A percentile compares a stretch with the other conserved stretches of the same genome.
Evolutionary conservation across 352 stramenopile species (phyloP).

Genomic region (Phytophthora ohioensis): DNA sequence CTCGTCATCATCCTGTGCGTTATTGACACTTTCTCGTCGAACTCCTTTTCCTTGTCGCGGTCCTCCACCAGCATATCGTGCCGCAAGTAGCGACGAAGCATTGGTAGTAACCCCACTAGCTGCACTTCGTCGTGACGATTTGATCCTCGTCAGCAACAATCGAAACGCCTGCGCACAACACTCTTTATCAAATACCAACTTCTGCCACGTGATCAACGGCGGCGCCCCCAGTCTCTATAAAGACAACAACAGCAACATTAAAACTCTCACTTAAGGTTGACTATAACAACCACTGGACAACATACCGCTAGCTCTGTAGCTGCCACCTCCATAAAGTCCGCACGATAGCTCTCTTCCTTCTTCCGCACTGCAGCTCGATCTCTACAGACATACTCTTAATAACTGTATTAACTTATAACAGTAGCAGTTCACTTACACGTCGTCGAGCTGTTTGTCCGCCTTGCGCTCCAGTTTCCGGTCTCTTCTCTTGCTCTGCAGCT

Average conservation of each 20-base stretch:
- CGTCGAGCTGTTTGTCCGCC: slow-evolving; percentile 55
- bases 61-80: slow-evolving; percentile 21
- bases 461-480: slow-evolving; percentile 60
- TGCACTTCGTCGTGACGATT: slow-evolving; percentile 48
- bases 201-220: slow-evolving; percentile 68
- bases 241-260: background rate
- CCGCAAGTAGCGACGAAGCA: slow-evolving; percentile 30
- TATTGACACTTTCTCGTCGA: slow-evolving; percentile 19
- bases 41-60: background rate
- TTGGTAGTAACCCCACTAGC: slow-evolving; percentile 31
- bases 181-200: slow-evolving; percentile 73
- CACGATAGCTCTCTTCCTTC: slow-evolving; percentile 66
- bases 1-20: slow-evolving; percentile 25
- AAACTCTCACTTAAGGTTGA: background rate
- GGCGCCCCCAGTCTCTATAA: slow-evolving; percentile 60
- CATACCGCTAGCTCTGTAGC: slow-evolving; percentile 59
- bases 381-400: slow-evolving; percentile 24
- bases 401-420: background rate
- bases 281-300: background rate
- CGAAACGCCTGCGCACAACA: slow-evolving; percentile 67
- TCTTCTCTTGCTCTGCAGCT: slow-evolving; percentile 39
- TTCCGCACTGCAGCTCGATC: slow-evolving; percentile 52
- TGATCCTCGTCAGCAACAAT: slow-evolving; percentile 67
- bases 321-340: slow-evolving; percentile 63
- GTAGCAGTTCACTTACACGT: slow-evolving; percentile 17